Base-by-base conservation (phyloP, 2,329 filamentous ascomycete genomes). In the Colletotrichum zoysiae region DNA sequence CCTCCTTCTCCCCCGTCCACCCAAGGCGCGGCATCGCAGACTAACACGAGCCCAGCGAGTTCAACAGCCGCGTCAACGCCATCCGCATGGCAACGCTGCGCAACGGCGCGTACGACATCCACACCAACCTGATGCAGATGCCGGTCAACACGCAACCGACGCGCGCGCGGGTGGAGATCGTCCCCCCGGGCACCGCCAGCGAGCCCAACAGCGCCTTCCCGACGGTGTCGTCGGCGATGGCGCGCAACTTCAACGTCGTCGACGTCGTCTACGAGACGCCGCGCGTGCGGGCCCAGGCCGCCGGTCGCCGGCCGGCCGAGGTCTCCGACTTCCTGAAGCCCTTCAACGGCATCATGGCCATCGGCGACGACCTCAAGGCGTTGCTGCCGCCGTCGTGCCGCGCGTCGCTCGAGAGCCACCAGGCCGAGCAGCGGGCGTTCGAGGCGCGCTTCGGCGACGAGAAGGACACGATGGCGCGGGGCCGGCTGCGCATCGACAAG, bases 101-200 rank as follows among this genome's bases (percentile, higher is more conserved):
- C 11, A 83, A 88, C 33, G 96, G 96, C 60, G 88, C 95, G 65
- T 98, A 98, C 82, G 95, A 99, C 77, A 91, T 95, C 35, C 95
- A 98, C 83, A 98, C 96, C 65, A 99, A 99, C 80, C 83, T 88
- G 71, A 92, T 98, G 88, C 94, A 96, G 78, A 97, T 93, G 79
- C 95, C 96, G 0, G 89, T 90, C 74, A 92, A 88, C 78, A 97
- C 95, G 88, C 96, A 99, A 81, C 94, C 96, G 3, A 96, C 94
- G 2, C 93, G 94, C 76, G 94, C 91, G 12, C 91, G 92, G 71
- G 95, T 95, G 85, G 93, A 96, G 82, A 90, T 92, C 73, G 85
- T 97, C 2, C 78, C 83, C 23, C 78, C 81, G 11, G 78, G 81
- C 51, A 75, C 78, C 3, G 76, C 75, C 44, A 74, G 78, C 3